phyloP scores from a whole-genome alignment of 495 filamentous ascomycete genomes.

The Pyrenula aspistea region DNA sequence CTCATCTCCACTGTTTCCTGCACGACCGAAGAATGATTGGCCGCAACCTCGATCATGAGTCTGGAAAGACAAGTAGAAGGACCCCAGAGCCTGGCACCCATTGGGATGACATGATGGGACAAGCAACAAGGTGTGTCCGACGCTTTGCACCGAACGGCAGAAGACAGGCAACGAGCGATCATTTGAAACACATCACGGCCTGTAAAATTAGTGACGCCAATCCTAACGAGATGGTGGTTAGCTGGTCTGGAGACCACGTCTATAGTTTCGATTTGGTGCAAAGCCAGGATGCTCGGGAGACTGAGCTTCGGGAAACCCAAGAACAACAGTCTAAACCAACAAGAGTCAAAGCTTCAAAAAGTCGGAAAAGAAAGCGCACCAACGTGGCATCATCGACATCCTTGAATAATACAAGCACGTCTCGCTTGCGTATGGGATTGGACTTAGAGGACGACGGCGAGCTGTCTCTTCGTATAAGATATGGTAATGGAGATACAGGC shows the following conservation, averaged over 20 bases:
- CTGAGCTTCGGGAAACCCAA: constrained; percentile 4
- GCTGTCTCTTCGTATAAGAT: constrained; percentile 41
- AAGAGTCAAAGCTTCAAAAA: constrained; percentile 24
- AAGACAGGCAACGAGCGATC: constrained; percentile 33
- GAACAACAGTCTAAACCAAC: constrained; percentile 4
- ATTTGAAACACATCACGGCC: constrained; percentile 49
- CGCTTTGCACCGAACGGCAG: constrained; percentile 53
- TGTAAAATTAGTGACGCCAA: constrained; percentile 72
- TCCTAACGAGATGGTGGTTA: constrained; percentile 62
- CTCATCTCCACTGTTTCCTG: constrained; percentile 62
- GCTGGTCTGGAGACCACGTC: constrained; percentile 66
- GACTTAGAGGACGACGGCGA: constrained; percentile 17
- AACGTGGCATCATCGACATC: constrained; percentile 32
- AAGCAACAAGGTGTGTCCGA: constrained; percentile 58
- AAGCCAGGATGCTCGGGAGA: constrained; percentile 40
- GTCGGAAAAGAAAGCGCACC: constrained; percentile 46
- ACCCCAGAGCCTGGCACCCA: constrained; percentile 21
- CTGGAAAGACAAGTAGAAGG: constrained; percentile 27
- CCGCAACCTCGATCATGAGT: constrained; percentile 42
- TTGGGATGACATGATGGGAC: constrained; percentile 46
- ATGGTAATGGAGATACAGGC: constrained; percentile 50
- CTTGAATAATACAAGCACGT: constrained; percentile 25
- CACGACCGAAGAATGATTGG: constrained; percentile 68
- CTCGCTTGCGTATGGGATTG: constrained; percentile 28
- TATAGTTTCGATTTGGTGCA: constrained; percentile 61